Evolutionary conservation across 768 basidiomycete species (phyloP), one percentile per base, ranked within the genome.

Genomic region (Pluteus cervinus): DNA sequence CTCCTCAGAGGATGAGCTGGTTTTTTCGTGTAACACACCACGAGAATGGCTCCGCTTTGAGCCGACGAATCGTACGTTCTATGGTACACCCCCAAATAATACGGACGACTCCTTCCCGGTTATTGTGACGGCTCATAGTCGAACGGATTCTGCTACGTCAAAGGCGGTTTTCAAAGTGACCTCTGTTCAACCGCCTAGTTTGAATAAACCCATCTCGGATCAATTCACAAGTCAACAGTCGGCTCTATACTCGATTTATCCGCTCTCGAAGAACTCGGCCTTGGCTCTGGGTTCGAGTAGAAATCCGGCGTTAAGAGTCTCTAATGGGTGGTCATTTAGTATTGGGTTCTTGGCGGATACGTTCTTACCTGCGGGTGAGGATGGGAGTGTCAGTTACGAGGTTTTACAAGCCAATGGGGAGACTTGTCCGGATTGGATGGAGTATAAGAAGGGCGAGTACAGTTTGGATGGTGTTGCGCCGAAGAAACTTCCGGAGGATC

Each of bases 251-350:
- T 91, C 89, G 4, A 83, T 87, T 24, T 89, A 77, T 49, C n/a
- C n/a, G n/a, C n/a, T n/a, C n/a, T n/a, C n/a, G n/a, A n/a, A n/a
- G n/a, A n/a, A n/a, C n/a, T n/a, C n/a, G n/a, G 57, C 77, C 39
- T 60, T 88, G 26, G 63, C 75, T n/a, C 57, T 68, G 2, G 63
- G 67, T 29, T 83, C 85, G 15, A 75, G 79, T 10, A 49, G 57
- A 31, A 64, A 60, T 33, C 80, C 81, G 38, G 64, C 71, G 33
- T 54, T 96, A 39, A 69, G 90, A 35, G 75, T 94, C 7, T 90
- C 89, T 1, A 75, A 75, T 5, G 58, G 64, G 30, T 94, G 91
- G 90, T 87, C 86, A 1, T 97, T 94, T 62, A 89, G 87, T 50
- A 73, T 97, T 41, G 93, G 92, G 10, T 76, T 96, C 48, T 61